Evolutionary conservation across 148 eudicot genomes (phyloP), one percentile per base, ranked within the genome.

Genomic region (Euryodendron excelsum): DNA sequence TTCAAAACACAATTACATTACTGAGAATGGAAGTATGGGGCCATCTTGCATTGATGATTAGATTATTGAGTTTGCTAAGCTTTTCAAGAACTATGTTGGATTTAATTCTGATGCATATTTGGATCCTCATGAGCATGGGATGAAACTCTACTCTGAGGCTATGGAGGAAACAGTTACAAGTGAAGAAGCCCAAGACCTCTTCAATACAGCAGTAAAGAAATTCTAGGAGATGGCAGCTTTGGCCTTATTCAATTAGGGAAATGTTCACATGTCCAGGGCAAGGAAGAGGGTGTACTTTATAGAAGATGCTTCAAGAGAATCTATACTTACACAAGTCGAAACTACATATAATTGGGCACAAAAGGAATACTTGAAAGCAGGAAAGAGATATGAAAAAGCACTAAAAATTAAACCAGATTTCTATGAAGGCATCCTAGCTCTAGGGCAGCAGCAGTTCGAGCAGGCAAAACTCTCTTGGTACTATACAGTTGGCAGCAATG

Each of bases 221-320:
- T 96, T 96, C 69, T 93, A 93, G 73, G 99, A 96, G 75, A 87
- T 96, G 98, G 89, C 91, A 6, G 97, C 98, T 70, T 89, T 96
- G 80, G 98, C 99, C 75, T n/a, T 93, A 67, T 96, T 96, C 78
- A 96, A 96, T 75, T 93, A 97, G 85, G 99, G 99, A 59, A 96
- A 93, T 85, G 93, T 91, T 73, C 98, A 93, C 80, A 91, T 96
- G 98, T 88, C 99, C 44, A 84, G 87, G 78, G 99, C 99, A 58
- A 88, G 97, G 73, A 96, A 87, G 78, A 85, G 81, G 79, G 88
- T 92, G 17, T 86, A 82, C 77, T 79, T 87, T n/a, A 39, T 78
- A 1, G 99, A 90, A 77, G 94, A 89, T 78, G 78, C 86, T 65
- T 85, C 93, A 8, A 79, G 78, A 31, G 91, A 89, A 73, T 78